Percentiles rank a stretch among this genome's conserved stretches.
phyloP scores from a whole-genome alignment of 2,329 filamentous ascomycete genomes.

The Penicillium sp. region DNA sequence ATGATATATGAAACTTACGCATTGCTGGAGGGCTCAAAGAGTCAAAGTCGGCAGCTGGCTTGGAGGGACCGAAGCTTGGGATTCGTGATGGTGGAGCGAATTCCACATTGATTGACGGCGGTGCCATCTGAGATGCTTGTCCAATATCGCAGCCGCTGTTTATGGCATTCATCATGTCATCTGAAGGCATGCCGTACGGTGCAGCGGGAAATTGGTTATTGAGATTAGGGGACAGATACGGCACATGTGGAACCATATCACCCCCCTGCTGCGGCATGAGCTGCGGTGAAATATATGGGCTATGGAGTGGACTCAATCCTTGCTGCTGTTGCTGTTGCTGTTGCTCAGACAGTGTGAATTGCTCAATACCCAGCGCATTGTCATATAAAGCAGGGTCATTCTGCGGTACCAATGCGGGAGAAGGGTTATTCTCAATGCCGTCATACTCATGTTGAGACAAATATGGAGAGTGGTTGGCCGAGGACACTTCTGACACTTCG shows the following conservation, averaged over 20 bases:
- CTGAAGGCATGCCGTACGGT: constrained; percentile 50
- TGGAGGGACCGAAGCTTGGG: constrained; percentile 66
- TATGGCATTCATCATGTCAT: constrained; percentile 51
- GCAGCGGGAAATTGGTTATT: constrained; percentile 52
- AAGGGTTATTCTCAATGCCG: constrained; percentile 67
- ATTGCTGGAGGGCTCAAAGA: constrained; percentile 77
- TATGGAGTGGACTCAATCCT: constrained; percentile 64
- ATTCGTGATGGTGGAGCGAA: constrained; percentile 75
- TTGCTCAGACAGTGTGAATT: constrained; percentile 76
- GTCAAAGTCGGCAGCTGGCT: constrained; percentile 67
- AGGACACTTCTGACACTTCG: constrained; percentile 90
- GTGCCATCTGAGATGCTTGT: constrained; percentile 73
- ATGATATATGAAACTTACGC: constrained; percentile 38
- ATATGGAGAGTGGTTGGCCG: constrained; percentile 80
- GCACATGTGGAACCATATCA: constrained; percentile 53
- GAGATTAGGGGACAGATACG: constrained; percentile 48
- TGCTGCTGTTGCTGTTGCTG: constrained; percentile 46
- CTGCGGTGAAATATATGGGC: constrained; percentile 69
- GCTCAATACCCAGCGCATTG: constrained; percentile 73
- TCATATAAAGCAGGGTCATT: constrained; percentile 73
- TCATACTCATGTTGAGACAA: constrained; percentile 79
- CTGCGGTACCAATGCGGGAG: constrained; percentile 73
- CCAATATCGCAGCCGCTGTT: constrained; percentile 62
- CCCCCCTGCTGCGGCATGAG: constrained; percentile 71
- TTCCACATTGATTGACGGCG: constrained; percentile 94